Evolutionary conservation across 2,329 filamentous ascomycete species (phyloP).

Genomic region (Fusarium torulosum): DNA sequence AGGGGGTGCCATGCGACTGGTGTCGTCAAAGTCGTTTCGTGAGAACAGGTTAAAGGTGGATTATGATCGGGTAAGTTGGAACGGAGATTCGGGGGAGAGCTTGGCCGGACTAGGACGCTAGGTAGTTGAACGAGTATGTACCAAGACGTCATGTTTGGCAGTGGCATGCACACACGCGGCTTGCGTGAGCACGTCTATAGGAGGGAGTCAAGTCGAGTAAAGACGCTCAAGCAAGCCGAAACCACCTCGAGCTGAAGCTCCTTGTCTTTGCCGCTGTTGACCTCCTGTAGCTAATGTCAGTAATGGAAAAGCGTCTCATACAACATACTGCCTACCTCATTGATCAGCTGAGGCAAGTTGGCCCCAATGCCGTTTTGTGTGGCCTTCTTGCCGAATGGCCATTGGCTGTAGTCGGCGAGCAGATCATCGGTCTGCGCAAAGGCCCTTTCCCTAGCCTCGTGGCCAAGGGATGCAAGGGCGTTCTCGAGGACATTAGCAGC

Average conservation of each 20-base stretch:
- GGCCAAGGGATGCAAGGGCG: slow-evolving; percentile 91
- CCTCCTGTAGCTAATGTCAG: slow-evolving; percentile 66
- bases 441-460: slow-evolving; percentile 92
- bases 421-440: slow-evolving; percentile 98
- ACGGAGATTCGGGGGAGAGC: slow-evolving; percentile 32
- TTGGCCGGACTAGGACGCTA: slow-evolving; percentile 37
- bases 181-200: slow-evolving; percentile 67
- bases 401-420: slow-evolving; percentile 95
- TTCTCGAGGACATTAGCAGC: slow-evolving; percentile 98
- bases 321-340: slow-evolving; percentile 68
- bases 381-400: slow-evolving; percentile 91
- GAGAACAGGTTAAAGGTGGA: slow-evolving; percentile 21
- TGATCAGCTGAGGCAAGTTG: slow-evolving; percentile 88
- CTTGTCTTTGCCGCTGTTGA: slow-evolving; percentile 88
- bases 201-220: slow-evolving; percentile 95
- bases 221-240: slow-evolving; percentile 95
- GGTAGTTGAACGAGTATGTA: slow-evolving; percentile 35
- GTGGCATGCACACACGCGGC: slow-evolving; percentile 22
- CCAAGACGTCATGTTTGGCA: slow-evolving; percentile 26
- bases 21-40: slow-evolving; percentile 37
- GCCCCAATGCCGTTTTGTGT: slow-evolving; percentile 86
- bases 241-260: slow-evolving; percentile 98
- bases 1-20: slow-evolving; percentile 25
- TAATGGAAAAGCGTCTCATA: neutral
- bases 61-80: slow-evolving; percentile 33